A percentile compares a stretch with the other conserved stretches of the same genome.
Conservation (phyloP, 768 basidiomycete species). For the Mycena kentingensis region DNA sequence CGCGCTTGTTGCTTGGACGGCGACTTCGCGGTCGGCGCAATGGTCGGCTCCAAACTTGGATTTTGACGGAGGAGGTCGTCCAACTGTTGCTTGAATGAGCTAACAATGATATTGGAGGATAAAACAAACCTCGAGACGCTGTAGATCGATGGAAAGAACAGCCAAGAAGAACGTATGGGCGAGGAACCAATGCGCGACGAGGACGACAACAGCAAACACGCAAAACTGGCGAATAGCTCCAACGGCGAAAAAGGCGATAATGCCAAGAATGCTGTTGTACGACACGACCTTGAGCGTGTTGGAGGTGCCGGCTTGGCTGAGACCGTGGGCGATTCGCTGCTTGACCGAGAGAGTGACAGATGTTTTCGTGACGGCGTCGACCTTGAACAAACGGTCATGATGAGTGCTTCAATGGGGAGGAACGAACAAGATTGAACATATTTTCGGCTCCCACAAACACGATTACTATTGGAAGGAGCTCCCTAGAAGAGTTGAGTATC, state of each 20-base stretch:
- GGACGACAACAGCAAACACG: conserved; percentile 88
- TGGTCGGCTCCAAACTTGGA: conserved; percentile 51
- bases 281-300: conserved; percentile 91
- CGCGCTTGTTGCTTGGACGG: conserved; percentile 39
- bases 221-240: conserved; percentile 92
- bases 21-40: conserved; percentile 33
- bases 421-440: conserved; percentile 87
- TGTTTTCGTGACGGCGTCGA: conserved; percentile 83
- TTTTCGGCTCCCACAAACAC: conserved; percentile 96
- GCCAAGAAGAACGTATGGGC: conserved; percentile 96
- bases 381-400: conserved; percentile 47
- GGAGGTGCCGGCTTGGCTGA: conserved; percentile 86
- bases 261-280: conserved; percentile 78
- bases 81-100: conserved; percentile 41
- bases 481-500: conserved; percentile 48
- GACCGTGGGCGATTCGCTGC: conserved; percentile 86
- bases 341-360: conserved; percentile 87
- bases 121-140: conserved; percentile 75
- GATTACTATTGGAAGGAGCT: conserved; percentile 89
- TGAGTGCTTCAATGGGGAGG: conserved; percentile 20
- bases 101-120: background rate
- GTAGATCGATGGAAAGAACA: conserved; percentile 93
- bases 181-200: conserved; percentile 97
- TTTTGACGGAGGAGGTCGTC: conserved; percentile 85
- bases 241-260: conserved; percentile 71